Base-by-base conservation (phyloP, 2,329 filamentous ascomycete species). In the Pyrenochaeta sp. region DNA sequence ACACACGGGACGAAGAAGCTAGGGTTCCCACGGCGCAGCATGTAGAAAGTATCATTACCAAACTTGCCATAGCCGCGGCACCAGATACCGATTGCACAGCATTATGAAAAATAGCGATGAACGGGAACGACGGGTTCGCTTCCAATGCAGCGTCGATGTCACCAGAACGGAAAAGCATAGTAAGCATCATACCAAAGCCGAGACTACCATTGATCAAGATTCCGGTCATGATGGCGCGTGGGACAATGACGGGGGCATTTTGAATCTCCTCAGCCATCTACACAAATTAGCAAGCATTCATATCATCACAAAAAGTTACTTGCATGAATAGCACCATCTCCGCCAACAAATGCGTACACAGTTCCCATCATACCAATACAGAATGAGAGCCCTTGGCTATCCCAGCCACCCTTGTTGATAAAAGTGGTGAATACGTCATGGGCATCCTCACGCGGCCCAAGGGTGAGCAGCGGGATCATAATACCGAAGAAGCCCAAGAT, bases 401-500 rank as follows among this genome's bases (percentile, higher is more conserved):
- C 61, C 76, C 79, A 83, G 3, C 70, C 75, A 2, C 80, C 81
- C 29, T 65, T 46, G 46, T 83, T 81, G 20, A 72, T 58, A 51
- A 83, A 83, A 0, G 75, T 62, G 2, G 76, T 75, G 45, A 83
- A 82, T 0, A 81, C 78, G 3, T 75, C 73, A 15, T 72, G 52
- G 0, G 77, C 64, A 15, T 71, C 62, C 1, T 70, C 70, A 18
- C 74, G 71, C 0, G 78, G 75, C 0, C 78, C 76, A 48, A 80
- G 69, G 1, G 77, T 72, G 54, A 77, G 73, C 3, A 83, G 64
- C 0, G 79, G 74, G 11, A 82, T 78, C 14, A 84, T 62, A 45
- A 83, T 77, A 2, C 75, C 80, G 51, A 83, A 79, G 58, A 83
- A 80, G 1, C 81, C 82, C 6, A 79, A 58, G 21, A 83, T 70